A percentile compares a stretch with the other conserved stretches of the same genome.
Conservation (phyloP, 768 basidiomycete genomes). For the Pleurotus eryngii region DNA sequence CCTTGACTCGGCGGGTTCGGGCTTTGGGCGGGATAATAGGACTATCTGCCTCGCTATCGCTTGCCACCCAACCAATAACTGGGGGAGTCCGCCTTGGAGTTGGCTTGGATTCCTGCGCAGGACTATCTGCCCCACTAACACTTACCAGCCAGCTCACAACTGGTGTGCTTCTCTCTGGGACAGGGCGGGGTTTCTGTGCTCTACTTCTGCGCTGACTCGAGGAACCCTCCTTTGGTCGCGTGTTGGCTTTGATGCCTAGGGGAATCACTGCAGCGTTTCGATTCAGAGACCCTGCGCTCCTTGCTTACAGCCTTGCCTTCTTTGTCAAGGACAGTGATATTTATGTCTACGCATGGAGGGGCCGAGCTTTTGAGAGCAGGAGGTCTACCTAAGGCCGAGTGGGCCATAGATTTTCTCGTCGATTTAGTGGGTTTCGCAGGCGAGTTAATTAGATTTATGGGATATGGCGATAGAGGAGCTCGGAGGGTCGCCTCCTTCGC, state of each 20-base stretch:
- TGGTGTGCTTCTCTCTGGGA: neutral
- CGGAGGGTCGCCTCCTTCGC: neutral
- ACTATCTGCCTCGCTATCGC: neutral
- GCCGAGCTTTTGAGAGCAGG: conserved; percentile 33
- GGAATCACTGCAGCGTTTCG: conserved; percentile 21
- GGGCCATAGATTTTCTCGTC: conserved; percentile 23
- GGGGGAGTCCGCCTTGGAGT: neutral
- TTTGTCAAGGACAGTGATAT: conserved; percentile 66
- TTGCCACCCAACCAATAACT: neutral
- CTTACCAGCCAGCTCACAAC: neutral
- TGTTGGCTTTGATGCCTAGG: no score
- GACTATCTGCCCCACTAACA: neutral
- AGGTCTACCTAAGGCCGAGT: conserved; percentile 26
- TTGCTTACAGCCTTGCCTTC: conserved; percentile 53
- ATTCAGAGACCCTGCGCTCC: conserved; percentile 57
- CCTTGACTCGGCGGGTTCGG: neutral
- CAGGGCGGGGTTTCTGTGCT: conserved; percentile 11
- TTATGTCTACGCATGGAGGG: conserved; percentile 54
- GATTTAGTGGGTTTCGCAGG: neutral
- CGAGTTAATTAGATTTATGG: neutral
- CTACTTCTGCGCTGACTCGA: conserved; percentile 28
- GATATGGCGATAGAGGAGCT: neutral
- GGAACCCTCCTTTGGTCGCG: no score
- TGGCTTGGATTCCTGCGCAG: neutral
- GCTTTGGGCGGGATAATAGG: neutral